Base-by-base conservation (phyloP, 306 rosid species). In the Fragaria ananassa region DNA sequence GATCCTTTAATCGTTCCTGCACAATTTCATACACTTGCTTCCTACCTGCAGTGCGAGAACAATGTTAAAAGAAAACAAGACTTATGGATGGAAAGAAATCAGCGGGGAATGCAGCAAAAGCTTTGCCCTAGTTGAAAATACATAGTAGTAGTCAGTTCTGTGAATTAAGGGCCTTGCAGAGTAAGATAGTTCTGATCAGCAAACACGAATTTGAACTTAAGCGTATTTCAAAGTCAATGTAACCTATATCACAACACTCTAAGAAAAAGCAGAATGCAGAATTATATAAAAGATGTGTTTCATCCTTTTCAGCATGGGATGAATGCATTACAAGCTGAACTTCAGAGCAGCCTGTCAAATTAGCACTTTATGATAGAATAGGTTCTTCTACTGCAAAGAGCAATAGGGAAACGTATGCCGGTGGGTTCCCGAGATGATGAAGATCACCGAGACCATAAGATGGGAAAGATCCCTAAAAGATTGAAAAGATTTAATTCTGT, bases 1-100 rank as follows among this genome's bases (percentile, higher is more conserved):
- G 76, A 74, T 85, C 83, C 63, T 69, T 76, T 15, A 82, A 68
- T 29, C 70, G 84, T 88, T 86, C 87, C 6, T 71, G 81, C 81
- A 80, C 70, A 63, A 81, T 71, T 78, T 82, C 84, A 74, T 80
- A 72, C 53, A 14, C 85, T 37, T 81, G 82, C 78, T 83, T 88
- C 78, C 86, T 78, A 66, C 93, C 97, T 91, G 86, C 37, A 85
- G 74, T 3, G 54, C n/a, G 49, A 47, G 42, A 53, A 70, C 3
- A n/a, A 51, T 13, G 25, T 42, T 42, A 41, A 11, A 64, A 54
- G 69, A 21, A 15, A 13, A 14, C 12, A 8, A 57, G 58, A 39
- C 6, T 27, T 15, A 27, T 5, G 42, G 18, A 50, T 23, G 6
- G 19, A 70, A 70, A 31, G 14, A 6, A 60, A 42, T 1, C 39